Evolutionary conservation across 305 asterid genomes (phyloP), one percentile per base, ranked within the genome.

Genomic region (Fraxinus paxiana): DNA sequence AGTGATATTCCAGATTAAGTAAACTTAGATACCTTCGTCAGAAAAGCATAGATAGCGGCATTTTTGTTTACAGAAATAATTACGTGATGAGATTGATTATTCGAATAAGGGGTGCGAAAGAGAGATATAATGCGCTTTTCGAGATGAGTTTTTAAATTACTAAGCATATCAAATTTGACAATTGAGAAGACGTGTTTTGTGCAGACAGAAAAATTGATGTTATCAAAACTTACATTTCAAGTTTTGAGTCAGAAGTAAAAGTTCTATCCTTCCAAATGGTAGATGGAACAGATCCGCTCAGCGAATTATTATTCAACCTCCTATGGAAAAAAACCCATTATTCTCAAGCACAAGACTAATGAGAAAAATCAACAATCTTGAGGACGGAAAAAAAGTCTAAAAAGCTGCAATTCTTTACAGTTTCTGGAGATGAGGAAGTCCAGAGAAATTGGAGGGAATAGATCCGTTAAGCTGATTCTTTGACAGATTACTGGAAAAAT

Each of bases 201-300:
- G 67, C 67, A 6, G 13, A 56, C 13, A 18, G 24, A 18, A 20
- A 56, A 81, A 56, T 15, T 78, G 65, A 33, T 22, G 76, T 15
- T 22, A 13, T 31, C 37, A 5, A 79, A 78, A 63, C 86, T 80
- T 89, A 87, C 90, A 89, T 86, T 54, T 86, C 83, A 74, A 89
- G 88, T 81, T 22, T 84, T 76, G 85, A 72, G 28, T 83, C 79
- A 56, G 87, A 48, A 75, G 86, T 79, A 86, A 89, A 86, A 79
- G n/a, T 83, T 77, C 83, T 78, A 24, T 83, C 80, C 56, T 85
- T 80, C 92, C 92, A 89, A 83, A 89, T 84, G 77, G 76, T 82
- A 17, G 88, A 81, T 72, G 90, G 89, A 41, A 89, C 87, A 15
- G 73, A 86, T 79, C 92, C 92, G 17, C 89, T 89, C 87, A 89